Conservation (phyloP, 306 rosid genomes). For the Quercus engelmannii region DNA sequence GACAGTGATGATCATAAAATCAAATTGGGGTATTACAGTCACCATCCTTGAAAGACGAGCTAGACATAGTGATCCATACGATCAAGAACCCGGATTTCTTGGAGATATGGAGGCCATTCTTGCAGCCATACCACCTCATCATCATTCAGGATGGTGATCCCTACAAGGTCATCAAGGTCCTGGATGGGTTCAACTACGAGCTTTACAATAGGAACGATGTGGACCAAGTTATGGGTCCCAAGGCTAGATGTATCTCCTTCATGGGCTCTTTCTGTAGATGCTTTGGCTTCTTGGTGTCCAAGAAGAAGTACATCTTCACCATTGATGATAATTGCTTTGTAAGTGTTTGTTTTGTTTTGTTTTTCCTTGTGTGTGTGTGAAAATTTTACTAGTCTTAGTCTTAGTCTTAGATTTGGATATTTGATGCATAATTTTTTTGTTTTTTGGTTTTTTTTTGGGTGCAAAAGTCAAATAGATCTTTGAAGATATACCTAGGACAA, state of each 20-base stretch:
- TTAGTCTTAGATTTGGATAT: too few species aligned
- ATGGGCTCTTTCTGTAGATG: slow-evolving; percentile 47
- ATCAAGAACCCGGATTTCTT: slow-evolving; percentile 35
- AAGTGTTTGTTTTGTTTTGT: not conserved
- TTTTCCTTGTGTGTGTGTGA: not conserved
- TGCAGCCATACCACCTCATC: slow-evolving; percentile 32
- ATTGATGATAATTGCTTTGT: slow-evolving; percentile 47
- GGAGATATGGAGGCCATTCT: slow-evolving; percentile 44
- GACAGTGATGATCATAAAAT: too few species aligned
- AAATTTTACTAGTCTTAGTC: too few species aligned
- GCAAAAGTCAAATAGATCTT: not conserved
- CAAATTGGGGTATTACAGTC: not conserved
- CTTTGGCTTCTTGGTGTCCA: slow-evolving; percentile 46
- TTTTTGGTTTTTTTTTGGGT: not conserved
- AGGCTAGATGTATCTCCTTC: slow-evolving; percentile 45
- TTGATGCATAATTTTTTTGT: not conserved
- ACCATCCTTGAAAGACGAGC: slow-evolving; percentile 26
- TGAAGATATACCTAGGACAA: not conserved
- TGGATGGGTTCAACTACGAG: slow-evolving; percentile 39
- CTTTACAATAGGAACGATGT: slow-evolving; percentile 36
- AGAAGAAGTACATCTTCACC: slow-evolving; percentile 52
- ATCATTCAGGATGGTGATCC: slow-evolving; percentile 43
- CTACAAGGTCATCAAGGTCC: slow-evolving; percentile 24
- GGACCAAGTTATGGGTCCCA: slow-evolving; percentile 36
- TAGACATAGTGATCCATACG: slow-evolving; percentile 40